Conservation (phyloP, 352 stramenopile genomes). For the Pythium phragmiticola region DNA sequence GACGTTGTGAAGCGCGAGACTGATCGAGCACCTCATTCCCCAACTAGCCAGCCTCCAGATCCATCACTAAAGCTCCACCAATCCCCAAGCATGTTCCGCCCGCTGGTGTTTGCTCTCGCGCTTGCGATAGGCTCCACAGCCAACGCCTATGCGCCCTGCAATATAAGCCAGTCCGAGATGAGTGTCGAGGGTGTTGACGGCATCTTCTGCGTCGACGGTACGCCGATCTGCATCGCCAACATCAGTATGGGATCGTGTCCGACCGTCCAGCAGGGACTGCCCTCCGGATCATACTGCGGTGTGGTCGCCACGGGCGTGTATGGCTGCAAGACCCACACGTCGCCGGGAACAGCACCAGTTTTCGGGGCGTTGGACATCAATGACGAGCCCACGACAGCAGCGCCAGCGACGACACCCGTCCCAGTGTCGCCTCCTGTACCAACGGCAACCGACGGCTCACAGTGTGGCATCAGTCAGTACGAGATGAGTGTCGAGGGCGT, state of each 20-base stretch:
- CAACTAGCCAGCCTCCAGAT: not conserved
- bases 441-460: not conserved
- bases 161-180: not conserved
- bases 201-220: constrained; percentile 7
- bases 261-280: not conserved
- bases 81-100: constrained; percentile 8
- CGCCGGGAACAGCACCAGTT: not conserved
- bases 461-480: constrained; percentile 2
- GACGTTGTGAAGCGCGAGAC: not conserved
- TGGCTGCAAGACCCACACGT: not conserved
- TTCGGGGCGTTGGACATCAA: not conserved
- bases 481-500: constrained; percentile 20
- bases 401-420: not conserved
- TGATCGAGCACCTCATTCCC: not conserved
- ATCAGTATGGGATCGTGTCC: not conserved
- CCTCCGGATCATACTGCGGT: not conserved
- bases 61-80: not conserved
- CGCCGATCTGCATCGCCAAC: constrained; percentile 9
- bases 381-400: not conserved
- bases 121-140: not conserved
- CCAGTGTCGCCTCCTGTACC: not conserved
- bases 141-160: constrained; percentile 3
- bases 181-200: constrained; percentile 10
- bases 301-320: not conserved
- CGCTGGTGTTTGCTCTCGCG: constrained; percentile 1